These are phyloP conservation scores for Xylariaceae sp. DNA, from an alignment of 2,329 filamentous ascomycete genomes.

Conservation along the genomic window DNA sequence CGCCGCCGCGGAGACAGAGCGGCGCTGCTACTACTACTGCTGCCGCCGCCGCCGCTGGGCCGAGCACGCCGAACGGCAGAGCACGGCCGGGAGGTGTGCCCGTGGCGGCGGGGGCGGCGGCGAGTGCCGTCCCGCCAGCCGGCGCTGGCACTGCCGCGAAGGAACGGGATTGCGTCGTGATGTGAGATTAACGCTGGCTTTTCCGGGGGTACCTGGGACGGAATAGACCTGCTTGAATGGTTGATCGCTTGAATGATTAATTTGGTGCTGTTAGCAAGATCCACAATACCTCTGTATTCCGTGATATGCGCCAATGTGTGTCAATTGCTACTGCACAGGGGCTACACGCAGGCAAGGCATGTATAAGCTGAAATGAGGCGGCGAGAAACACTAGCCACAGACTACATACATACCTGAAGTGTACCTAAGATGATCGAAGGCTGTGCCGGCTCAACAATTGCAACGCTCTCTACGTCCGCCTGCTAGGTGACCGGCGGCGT, in stretches of 20 bases:
- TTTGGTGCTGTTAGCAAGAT: not conserved
- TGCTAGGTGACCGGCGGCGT: no score
- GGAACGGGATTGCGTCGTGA: constrained; percentile 23
- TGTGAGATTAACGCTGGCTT: constrained; percentile 13
- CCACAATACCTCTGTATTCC: not conserved
- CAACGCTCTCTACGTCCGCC: no score
- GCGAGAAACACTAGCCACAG: no score
- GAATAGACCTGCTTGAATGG: not conserved
- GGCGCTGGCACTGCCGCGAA: constrained; percentile 9
- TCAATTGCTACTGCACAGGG: not conserved
- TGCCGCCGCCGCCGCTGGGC: no score
- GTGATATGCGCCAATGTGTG: not conserved
- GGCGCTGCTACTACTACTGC: no score
- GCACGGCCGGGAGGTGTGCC: no score
- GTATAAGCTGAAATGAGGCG: no score
- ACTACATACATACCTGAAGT: no score
- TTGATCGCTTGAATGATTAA: not conserved
- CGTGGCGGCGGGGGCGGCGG: constrained; percentile 9
- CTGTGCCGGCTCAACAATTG: no score
- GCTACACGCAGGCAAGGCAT: not conserved
- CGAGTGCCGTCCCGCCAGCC: constrained; percentile 7
- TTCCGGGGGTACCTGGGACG: not conserved
- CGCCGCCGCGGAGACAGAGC: not conserved
- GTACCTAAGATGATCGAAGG: no score
- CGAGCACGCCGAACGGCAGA: constrained; percentile 14